phyloP scores from a whole-genome alignment of 306 rosid species.

The Gillenia trifoliata region DNA sequence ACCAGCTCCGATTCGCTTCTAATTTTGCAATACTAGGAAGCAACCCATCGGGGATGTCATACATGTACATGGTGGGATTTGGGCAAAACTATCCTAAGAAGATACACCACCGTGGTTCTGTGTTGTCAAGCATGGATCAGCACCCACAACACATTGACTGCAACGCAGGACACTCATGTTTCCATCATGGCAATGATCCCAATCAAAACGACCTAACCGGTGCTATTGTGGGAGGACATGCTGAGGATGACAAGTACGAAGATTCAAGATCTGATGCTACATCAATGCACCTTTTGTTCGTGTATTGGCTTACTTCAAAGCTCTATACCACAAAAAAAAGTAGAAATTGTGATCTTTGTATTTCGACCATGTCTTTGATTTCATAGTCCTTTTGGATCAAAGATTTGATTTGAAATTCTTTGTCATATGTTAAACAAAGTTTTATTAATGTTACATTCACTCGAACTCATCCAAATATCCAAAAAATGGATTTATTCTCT shows the following conservation, averaged over 20 bases:
- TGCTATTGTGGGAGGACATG: conserved; percentile 53
- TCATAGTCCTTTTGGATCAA: too few species aligned
- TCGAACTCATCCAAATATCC: too few species aligned
- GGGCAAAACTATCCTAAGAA: conserved; percentile 35
- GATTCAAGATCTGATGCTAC: conserved; percentile 42
- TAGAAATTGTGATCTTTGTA: too few species aligned
- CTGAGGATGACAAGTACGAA: conserved; percentile 22
- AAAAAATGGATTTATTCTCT: too few species aligned
- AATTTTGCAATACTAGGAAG: not conserved
- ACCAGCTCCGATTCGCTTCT: conserved; percentile 30
- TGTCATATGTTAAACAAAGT: too few species aligned
- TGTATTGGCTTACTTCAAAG: conserved; percentile 44
- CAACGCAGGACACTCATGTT: conserved; percentile 29
- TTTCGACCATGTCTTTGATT: too few species aligned
- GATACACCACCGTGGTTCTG: conserved; percentile 52
- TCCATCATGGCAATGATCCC: conserved; percentile 8
- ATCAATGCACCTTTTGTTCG: conserved; percentile 58
- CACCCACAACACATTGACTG: conserved; percentile 28
- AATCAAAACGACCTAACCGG: conserved; percentile 40
- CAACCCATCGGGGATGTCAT: conserved; percentile 32
- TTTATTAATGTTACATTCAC: too few species aligned
- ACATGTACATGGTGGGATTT: conserved; percentile 63
- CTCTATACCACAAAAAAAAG: not conserved
- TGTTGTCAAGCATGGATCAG: conserved; percentile 32
- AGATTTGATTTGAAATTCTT: too few species aligned